Percentiles rank a stretch among this genome's conserved stretches.
These are phyloP conservation scores for Eucalyptus cloeziana DNA, from an alignment of 345 rosid species.

Conservation along the genomic window DNA sequence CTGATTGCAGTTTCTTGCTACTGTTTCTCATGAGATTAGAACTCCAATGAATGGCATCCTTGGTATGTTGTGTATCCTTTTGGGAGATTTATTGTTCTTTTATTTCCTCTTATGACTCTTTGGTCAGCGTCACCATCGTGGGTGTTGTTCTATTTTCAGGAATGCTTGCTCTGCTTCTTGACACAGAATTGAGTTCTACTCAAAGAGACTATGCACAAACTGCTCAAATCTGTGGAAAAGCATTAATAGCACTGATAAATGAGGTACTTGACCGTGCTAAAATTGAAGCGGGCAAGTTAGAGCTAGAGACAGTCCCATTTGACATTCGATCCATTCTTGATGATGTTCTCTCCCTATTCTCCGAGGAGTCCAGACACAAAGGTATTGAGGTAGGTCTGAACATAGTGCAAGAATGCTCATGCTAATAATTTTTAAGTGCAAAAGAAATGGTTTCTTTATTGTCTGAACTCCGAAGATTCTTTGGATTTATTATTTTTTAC, in stretches of 20 bases:
- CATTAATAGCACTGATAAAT: conserved; percentile 81
- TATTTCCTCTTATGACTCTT: background rate
- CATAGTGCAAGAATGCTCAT: background rate
- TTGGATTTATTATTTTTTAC: background rate
- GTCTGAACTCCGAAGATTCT: background rate
- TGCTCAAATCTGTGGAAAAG: conserved; percentile 93
- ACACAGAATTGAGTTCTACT: conserved; percentile 80
- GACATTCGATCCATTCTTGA: conserved; percentile 74
- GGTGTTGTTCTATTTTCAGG: conserved; percentile 22
- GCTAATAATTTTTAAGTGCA: background rate
- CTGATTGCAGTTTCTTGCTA: conserved; percentile 76
- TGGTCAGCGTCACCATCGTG: background rate
- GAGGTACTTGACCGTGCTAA: conserved; percentile 98
- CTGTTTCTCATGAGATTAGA: conserved; percentile 96
- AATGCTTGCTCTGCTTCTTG: conserved; percentile 90
- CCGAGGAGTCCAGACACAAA: conserved; percentile 86
- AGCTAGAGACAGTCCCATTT: conserved; percentile 77
- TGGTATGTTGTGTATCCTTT: conserved; percentile 27
- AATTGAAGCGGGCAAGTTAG: conserved; percentile 93
- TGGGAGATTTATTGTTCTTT: background rate
- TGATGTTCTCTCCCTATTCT: conserved; percentile 93
- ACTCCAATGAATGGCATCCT: conserved; percentile 99
- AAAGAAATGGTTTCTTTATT: background rate
- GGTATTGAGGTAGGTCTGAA: conserved; percentile 63
- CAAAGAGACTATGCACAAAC: conserved; percentile 96